Evolutionary conservation across 2,329 filamentous ascomycete genomes (phyloP), one percentile per base, ranked within the genome.

Genomic region (Calonectria pteridis): DNA sequence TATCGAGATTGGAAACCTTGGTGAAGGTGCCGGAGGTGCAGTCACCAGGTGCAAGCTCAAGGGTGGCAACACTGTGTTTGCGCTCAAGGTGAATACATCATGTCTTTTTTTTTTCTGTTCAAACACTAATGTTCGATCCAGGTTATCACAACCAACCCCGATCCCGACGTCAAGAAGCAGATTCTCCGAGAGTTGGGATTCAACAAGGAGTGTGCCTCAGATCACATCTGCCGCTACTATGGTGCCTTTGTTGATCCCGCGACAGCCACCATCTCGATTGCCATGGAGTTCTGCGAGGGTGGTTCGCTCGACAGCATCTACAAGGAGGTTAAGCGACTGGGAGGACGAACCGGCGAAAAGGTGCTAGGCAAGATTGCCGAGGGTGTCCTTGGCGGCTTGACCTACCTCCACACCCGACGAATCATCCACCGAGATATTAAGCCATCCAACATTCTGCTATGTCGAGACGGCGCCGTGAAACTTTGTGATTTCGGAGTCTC

Each of bases 371-470:
- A 98, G 87, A 94, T 99, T 55, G 95, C 97, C 51, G 97, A 98
- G 84, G 97, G 96, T 69, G 96, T 99, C 5, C 88, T 99, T 69
- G 95, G 95, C 79, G 97, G 97, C 29, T 88, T 99, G 74, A 98
- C 96, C 11, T 99, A 99, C 85, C 91, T 99, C 11, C 95, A 98
- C 87, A 93, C 94, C 80, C 94, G 96, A 83, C 97, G 98, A 84
- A 99, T 99, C 84, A 98, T 99, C 80, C 97, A 99, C 85, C 93
- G 97, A 86, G 97, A 99, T 83, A 99, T 99, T 88, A 99, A 99
- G 85, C 97, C 97, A 1, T 97, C 94, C 75, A 99, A 99, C 84
- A 98, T 99, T 79, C 90, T 99, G 28, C 90, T 99, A 35, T 98
- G 95, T 83, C 94, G 96, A 74, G 93, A 94, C 77, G 97, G 97